These are phyloP conservation scores for Ogataea populi-albae DNA, from an alignment of 805 yeast genomes.

Conservation along the genomic window DNA sequence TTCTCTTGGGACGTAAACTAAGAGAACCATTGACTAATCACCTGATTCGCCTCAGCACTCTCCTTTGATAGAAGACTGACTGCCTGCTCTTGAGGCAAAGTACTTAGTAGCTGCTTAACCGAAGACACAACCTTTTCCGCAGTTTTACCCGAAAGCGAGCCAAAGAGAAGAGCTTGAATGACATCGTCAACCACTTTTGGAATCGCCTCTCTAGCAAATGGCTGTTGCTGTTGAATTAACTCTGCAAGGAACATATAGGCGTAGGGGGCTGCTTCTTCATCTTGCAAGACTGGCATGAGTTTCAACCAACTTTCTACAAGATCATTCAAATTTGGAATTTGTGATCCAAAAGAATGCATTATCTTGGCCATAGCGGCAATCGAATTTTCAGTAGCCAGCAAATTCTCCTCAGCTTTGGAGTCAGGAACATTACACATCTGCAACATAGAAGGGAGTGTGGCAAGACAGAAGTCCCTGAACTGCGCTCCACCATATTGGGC, in stretches of 20 bases:
- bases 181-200: constrained; percentile 66
- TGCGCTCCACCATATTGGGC: constrained; percentile 74
- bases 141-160: constrained; percentile 65
- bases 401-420: constrained; percentile 79
- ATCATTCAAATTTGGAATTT: constrained; percentile 58
- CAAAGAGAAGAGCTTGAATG: constrained; percentile 69
- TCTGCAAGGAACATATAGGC: constrained; percentile 74
- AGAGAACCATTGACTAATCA: constrained; percentile 37
- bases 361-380: constrained; percentile 82
- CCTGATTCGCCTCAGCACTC: constrained; percentile 57
- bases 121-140: constrained; percentile 63
- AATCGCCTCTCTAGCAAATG: constrained; percentile 48
- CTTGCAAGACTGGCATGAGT: constrained; percentile 77
- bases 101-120: constrained; percentile 59
- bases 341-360: constrained; percentile 57
- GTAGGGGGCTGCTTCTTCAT: constrained; percentile 84
- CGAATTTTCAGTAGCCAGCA: constrained; percentile 84
- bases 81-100: constrained; percentile 68
- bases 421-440: constrained; percentile 74
- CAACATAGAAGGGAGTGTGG: constrained; percentile 72
- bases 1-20: constrained; percentile 9
- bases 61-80: constrained; percentile 59
- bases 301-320: constrained; percentile 75
- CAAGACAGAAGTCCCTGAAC: constrained; percentile 61
- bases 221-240: constrained; percentile 65